Percentiles rank a stretch among this genome's conserved stretches.
Evolutionary conservation across 192 early-diverging fungal genomes (phyloP).

Genomic region (Lobosporangium transversale): DNA sequence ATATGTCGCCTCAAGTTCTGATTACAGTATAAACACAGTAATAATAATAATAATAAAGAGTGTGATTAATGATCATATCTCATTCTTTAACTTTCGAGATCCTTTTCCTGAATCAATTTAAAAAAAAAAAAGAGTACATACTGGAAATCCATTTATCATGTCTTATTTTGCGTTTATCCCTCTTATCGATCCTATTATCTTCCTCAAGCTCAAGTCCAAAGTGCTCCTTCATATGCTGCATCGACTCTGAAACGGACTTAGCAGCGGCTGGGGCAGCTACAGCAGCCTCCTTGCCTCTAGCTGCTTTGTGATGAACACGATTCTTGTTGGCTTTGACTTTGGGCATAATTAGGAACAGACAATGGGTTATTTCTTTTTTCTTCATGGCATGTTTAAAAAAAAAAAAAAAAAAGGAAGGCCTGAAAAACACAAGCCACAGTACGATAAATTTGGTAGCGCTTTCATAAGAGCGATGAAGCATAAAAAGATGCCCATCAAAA

Average conservation of each 20-base stretch:
- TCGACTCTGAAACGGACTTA: conserved; percentile 9
- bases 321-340: conserved; percentile 47
- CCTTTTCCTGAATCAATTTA: neutral
- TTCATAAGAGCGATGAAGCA: no score
- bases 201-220: conserved; percentile 51
- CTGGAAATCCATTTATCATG: conserved; percentile 74
- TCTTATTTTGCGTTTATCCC: conserved; percentile 62
- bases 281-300: conserved; percentile 25
- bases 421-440: conserved; percentile 15
- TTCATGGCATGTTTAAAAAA: conserved; percentile 9
- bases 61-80: neutral
- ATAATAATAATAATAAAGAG: neutral
- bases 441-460: neutral
- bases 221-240: conserved; percentile 38
- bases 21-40: neutral
- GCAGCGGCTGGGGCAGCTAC: conserved; percentile 6
- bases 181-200: conserved; percentile 54
- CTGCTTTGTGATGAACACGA: conserved; percentile 47
- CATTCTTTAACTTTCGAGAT: neutral
- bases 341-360: no score
- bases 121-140: conserved; percentile 30
- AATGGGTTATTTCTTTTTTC: no score
- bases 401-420: conserved; percentile 5
- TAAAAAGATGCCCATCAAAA: no score
- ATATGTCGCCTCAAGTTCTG: conserved; percentile 66